Evolutionary conservation across 1,284 basidiomycete genomes (phyloP).

Genomic region (Tylopilus sp.): DNA sequence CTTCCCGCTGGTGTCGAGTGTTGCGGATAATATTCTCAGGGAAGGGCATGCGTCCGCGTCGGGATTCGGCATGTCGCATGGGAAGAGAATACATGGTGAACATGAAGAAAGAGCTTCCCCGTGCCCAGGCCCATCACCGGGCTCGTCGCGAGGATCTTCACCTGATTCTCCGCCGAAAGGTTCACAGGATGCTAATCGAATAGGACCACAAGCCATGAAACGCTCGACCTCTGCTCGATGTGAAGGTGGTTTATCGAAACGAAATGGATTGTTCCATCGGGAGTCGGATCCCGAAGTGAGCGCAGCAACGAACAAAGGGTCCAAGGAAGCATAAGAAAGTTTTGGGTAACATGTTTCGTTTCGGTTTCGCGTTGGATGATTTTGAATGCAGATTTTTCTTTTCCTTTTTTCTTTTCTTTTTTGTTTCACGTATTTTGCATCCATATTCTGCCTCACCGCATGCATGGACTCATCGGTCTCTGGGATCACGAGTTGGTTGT

Average conservation of each 20-base stretch:
- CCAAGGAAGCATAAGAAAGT: constrained; percentile 50
- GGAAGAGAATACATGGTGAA: constrained; percentile 5
- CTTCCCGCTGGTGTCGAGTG: constrained; percentile 39
- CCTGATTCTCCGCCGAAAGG: constrained; percentile 11
- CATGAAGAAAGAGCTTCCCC: constrained; percentile 5
- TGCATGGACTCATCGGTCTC: constrained; percentile 12
- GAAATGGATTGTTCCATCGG: constrained; percentile 31
- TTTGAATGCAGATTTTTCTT: constrained; percentile 1
- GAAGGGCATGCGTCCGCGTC: constrained; percentile 17
- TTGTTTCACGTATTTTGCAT: constrained; percentile 3
- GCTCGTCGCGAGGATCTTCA: constrained; percentile 10
- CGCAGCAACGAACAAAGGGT: constrained; percentile 24
- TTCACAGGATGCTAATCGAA: constrained; percentile 13
- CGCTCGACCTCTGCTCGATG: constrained; percentile 29
- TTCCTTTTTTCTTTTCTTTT: neutral
- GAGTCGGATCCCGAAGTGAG: constrained; percentile 32
- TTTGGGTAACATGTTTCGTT: constrained; percentile 17
- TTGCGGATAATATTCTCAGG: constrained; percentile 43
- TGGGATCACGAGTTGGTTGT: constrained; percentile 8
- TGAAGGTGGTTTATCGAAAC: constrained; percentile 27
- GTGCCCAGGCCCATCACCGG: constrained; percentile 10
- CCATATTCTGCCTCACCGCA: constrained; percentile 11
- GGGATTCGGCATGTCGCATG: constrained; percentile 4
- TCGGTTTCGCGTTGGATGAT: neutral
- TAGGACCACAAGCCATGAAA: constrained; percentile 24